These are phyloP conservation scores for Mycena kentingensis DNA, from an alignment of 768 basidiomycete species.

Conservation along the genomic window DNA sequence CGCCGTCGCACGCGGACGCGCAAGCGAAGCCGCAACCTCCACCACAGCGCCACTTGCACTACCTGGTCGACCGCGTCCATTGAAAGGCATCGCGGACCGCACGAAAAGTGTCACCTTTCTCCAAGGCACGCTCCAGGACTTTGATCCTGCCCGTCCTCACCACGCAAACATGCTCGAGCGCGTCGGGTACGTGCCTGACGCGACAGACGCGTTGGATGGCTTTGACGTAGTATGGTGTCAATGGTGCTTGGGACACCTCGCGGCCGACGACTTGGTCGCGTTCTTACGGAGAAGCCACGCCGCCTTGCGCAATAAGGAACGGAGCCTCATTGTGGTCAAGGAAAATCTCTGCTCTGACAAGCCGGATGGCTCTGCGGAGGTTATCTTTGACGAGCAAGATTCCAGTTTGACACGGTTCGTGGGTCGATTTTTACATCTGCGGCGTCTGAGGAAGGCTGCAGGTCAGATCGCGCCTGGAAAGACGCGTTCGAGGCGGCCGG, in stretches of 20 bases:
- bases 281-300: conserved; percentile 70
- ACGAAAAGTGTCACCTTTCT: conserved; percentile 79
- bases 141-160: conserved; percentile 65
- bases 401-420: conserved; percentile 84
- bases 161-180: conserved; percentile 58
- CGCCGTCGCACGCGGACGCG: conserved; percentile 51
- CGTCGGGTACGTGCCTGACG: conserved; percentile 58
- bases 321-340: conserved; percentile 82
- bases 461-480: conserved; percentile 86
- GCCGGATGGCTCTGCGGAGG: conserved; percentile 47
- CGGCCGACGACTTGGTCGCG: conserved; percentile 69
- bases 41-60: conserved; percentile 20
- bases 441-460: conserved; percentile 33
- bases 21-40: conserved; percentile 31
- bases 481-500: conserved; percentile 73
- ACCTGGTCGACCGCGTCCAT: conserved; percentile 45
- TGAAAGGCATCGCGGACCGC: conserved; percentile 68
- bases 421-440: background rate
- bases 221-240: conserved; percentile 97
- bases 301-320: conserved; percentile 53
- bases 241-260: conserved; percentile 93
- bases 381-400: conserved; percentile 81
- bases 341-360: conserved; percentile 81
- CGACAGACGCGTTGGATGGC: conserved; percentile 52
- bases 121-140: conserved; percentile 75